Percentiles rank a stretch among this genome's conserved stretches.
These are phyloP conservation scores for Ustilago sp. DNA, from an alignment of 1,284 basidiomycete species.

Conservation along the genomic window DNA sequence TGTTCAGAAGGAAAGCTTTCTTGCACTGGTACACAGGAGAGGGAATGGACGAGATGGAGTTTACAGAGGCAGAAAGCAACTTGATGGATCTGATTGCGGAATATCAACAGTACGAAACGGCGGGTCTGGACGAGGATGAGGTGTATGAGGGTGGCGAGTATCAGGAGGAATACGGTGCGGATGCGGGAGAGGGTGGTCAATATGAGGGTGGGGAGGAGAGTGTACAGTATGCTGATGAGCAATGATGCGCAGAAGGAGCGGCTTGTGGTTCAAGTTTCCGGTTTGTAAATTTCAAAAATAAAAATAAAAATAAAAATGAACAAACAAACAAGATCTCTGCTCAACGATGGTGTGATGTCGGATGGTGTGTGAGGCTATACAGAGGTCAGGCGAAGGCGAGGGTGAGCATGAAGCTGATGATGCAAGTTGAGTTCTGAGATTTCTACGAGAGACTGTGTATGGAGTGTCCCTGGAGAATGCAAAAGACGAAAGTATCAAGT, in stretches of 20 bases:
- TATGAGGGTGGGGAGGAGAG: slow-evolving; percentile 15
- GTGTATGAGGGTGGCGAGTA: slow-evolving; percentile 51
- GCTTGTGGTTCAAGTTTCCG: background rate
- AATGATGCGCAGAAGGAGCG: slow-evolving; percentile 8
- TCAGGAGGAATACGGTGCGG: slow-evolving; percentile 16
- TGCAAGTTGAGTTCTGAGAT: slow-evolving; percentile 2
- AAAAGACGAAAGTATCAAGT: too few relatives aligned
- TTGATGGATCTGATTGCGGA: slow-evolving; percentile 71
- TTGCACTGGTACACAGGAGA: slow-evolving; percentile 70
- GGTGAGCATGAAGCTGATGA: background rate
- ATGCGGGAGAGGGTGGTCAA: background rate
- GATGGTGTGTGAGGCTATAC: too few relatives aligned
- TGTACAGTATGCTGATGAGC: slow-evolving; percentile 44
- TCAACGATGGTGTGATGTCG: too few relatives aligned
- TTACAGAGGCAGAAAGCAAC: slow-evolving; percentile 70
- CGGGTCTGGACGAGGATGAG: slow-evolving; percentile 70
- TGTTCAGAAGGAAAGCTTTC: slow-evolving; percentile 70
- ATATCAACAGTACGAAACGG: slow-evolving; percentile 66
- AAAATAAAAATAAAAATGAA: background rate
- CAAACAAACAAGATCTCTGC: too few relatives aligned
- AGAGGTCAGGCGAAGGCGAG: too few relatives aligned
- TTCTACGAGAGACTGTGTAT: too few relatives aligned
- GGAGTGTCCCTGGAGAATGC: too few relatives aligned
- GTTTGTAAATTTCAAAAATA: background rate
- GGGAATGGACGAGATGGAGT: slow-evolving; percentile 71